These are phyloP conservation scores for Teratosphaeria viscida DNA, from an alignment of 2,329 filamentous ascomycete species.

Conservation along the genomic window DNA sequence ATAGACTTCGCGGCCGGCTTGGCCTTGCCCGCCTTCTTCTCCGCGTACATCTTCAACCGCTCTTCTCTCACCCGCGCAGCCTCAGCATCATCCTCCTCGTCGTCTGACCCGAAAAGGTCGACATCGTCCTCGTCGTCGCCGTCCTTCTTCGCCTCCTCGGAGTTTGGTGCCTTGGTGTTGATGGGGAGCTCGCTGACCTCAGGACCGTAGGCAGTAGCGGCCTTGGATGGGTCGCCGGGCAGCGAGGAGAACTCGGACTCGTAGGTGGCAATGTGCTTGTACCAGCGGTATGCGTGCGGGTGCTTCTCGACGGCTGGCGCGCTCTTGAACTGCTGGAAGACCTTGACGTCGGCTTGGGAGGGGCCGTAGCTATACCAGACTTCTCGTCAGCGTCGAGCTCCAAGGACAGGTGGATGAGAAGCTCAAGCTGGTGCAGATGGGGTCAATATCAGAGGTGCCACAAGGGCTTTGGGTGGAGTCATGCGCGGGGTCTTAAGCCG, in stretches of 20 bases:
- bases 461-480: conserved; percentile 67
- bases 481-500: conserved; percentile 82
- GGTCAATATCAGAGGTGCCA: conserved; percentile 61
- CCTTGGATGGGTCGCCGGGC: conserved; percentile 80
- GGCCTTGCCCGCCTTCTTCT: conserved; percentile 90
- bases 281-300: conserved; percentile 93
- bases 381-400: conserved; percentile 1
- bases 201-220: conserved; percentile 83
- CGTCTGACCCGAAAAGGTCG: conserved; percentile 86
- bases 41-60: conserved; percentile 84
- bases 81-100: conserved; percentile 89
- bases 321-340: conserved; percentile 78
- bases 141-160: conserved; percentile 45
- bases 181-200: conserved; percentile 65
- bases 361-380: conserved; percentile 45
- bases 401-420: conserved; percentile 7
- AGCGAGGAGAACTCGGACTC: conserved; percentile 87
- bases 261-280: conserved; percentile 94
- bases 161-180: conserved; percentile 69
- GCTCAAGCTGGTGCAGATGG: conserved; percentile 2
- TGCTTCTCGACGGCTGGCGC: conserved; percentile 74
- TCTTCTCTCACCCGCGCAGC: conserved; percentile 75
- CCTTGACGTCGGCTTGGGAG: conserved; percentile 90
- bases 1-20: conserved; percentile 94
- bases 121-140: conserved; percentile 66